phyloP scores from a whole-genome alignment of 306 rosid genomes.

The Lathyrus oleraceus region DNA sequence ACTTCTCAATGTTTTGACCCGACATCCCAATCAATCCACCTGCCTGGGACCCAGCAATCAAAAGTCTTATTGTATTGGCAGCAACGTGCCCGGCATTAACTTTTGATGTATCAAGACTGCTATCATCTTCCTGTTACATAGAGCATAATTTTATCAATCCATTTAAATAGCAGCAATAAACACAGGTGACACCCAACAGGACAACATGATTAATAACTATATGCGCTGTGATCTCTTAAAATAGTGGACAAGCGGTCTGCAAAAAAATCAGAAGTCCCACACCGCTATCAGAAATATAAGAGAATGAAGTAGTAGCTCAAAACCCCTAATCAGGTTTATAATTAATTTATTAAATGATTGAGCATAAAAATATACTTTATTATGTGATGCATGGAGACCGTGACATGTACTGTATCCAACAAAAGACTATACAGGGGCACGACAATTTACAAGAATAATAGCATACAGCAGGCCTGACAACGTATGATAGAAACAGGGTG shows the following conservation, averaged over 20 bases:
- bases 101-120: conserved; percentile 60
- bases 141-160: conserved; percentile 4
- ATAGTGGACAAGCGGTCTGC: background rate
- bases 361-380: background rate
- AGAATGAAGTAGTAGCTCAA: background rate
- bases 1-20: conserved; percentile 87
- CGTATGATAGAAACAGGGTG: too few species aligned
- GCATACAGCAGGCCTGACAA: background rate
- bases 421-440: background rate
- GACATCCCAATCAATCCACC: conserved; percentile 91
- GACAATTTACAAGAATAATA: background rate
- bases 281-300: background rate
- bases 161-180: conserved; percentile 10
- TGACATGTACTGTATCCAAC: background rate
- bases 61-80: conserved; percentile 88
- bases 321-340: conserved; percentile 1
- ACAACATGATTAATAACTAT: conserved; percentile 12
- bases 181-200: conserved; percentile 22
- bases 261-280: background rate
- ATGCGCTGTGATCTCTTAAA: conserved; percentile 16
- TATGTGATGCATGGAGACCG: background rate
- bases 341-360: background rate
- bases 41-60: conserved; percentile 97
- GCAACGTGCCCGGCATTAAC: conserved; percentile 82
- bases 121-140: conserved; percentile 75